Percentiles rank a stretch among this genome's conserved stretches.
These are phyloP conservation scores for Kappamyces sp. DNA, from an alignment of 192 early-diverging fungal genomes.

Conservation along the genomic window DNA sequence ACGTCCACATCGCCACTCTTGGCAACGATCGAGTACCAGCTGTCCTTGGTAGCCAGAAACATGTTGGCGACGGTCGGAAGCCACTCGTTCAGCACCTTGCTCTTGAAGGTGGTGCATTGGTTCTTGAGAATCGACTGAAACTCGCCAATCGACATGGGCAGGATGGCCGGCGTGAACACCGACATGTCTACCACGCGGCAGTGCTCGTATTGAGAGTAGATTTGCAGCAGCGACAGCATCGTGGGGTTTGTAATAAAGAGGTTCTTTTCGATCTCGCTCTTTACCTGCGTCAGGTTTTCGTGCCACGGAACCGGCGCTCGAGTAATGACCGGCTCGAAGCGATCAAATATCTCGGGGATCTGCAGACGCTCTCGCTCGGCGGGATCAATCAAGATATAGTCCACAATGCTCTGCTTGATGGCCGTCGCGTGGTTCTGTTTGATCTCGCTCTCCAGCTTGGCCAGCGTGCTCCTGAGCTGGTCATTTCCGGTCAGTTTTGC, in stretches of 20 bases:
- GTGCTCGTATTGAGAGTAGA: conserved; percentile 36
- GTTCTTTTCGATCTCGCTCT: conserved; percentile 36
- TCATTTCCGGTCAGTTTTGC: conserved; percentile 22
- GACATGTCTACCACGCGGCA: conserved; percentile 43
- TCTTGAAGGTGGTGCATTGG: conserved; percentile 47
- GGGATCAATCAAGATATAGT: conserved; percentile 54
- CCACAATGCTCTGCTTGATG: conserved; percentile 46
- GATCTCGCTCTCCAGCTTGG: conserved; percentile 36
- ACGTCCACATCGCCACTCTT: conserved; percentile 41
- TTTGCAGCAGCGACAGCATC: conserved; percentile 41
- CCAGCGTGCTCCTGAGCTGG: conserved; percentile 19
- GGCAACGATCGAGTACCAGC: conserved; percentile 53
- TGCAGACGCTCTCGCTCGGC: conserved; percentile 39
- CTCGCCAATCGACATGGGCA: conserved; percentile 54
- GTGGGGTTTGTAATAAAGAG: conserved; percentile 53
- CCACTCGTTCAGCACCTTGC: conserved; percentile 55
- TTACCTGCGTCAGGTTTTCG: conserved; percentile 26
- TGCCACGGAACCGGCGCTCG: conserved; percentile 62
- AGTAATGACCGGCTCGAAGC: conserved; percentile 35
- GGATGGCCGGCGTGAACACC: conserved; percentile 35
- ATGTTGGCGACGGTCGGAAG: conserved; percentile 53
- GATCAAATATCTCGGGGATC: conserved; percentile 35
- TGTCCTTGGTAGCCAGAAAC: conserved; percentile 51
- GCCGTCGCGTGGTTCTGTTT: conserved; percentile 34
- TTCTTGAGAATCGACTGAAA: conserved; percentile 48